A percentile compares a stretch with the other conserved stretches of the same genome.
Conservation (phyloP, 768 basidiomycete genomes). For the Trametes punicea region DNA sequence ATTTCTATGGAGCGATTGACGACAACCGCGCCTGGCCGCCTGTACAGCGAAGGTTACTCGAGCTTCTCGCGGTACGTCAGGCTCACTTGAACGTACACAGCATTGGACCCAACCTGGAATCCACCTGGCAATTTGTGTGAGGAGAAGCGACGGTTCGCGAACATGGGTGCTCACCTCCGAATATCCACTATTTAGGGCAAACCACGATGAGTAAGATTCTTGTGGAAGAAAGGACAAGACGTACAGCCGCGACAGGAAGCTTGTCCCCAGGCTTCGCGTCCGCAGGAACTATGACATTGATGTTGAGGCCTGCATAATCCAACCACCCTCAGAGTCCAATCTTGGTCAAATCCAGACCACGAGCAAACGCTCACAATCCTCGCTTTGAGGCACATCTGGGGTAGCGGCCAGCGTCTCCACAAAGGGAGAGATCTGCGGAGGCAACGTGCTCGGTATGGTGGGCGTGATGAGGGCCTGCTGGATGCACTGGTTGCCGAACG, state of each 20-base stretch:
- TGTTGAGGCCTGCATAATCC: constrained; percentile 39
- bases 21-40: constrained; percentile 14
- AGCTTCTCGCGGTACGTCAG: too few species aligned
- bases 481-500: constrained; percentile 44
- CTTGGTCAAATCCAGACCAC: neutral
- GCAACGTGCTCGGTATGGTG: constrained; percentile 37
- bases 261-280: constrained; percentile 38
- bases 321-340: neutral
- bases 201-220: neutral
- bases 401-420: neutral
- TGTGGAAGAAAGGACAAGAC: constrained; percentile 19
- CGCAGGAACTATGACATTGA: constrained; percentile 50
- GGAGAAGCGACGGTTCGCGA: neutral
- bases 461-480: constrained; percentile 39
- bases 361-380: constrained; percentile 2
- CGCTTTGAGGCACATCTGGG: constrained; percentile 6
- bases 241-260: constrained; percentile 52
- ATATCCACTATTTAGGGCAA: constrained; percentile 42
- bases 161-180: constrained; percentile 34
- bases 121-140: neutral
- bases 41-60: neutral
- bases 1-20: constrained; percentile 40
- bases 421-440: constrained; percentile 29
- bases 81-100: neutral
- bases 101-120: constrained; percentile 8